Evolutionary conservation across 768 basidiomycete genomes (phyloP).

Genomic region (Russula earlei): DNA sequence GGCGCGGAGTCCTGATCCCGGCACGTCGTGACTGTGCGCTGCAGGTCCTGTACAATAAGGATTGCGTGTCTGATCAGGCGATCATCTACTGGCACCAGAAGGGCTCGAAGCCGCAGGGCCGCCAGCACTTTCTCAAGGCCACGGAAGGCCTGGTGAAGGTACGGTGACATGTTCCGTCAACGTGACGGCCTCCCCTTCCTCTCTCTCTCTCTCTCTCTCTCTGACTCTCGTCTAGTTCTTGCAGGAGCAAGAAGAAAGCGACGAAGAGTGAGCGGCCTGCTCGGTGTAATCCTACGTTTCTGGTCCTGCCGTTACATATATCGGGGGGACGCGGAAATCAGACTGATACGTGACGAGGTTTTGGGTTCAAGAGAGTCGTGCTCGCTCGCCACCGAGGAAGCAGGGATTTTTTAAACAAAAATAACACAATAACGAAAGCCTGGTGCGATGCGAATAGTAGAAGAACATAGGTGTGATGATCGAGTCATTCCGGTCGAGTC

Average conservation of each 20-base stretch:
- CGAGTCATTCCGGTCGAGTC: neutral
- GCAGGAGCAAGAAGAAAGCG: constrained; percentile 78
- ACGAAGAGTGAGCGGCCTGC: constrained; percentile 48
- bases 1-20: neutral
- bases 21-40: neutral
- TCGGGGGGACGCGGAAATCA: neutral
- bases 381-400: neutral
- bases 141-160: constrained; percentile 88
- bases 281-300: constrained; percentile 9
- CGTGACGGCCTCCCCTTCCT: no score
- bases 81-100: constrained; percentile 99
- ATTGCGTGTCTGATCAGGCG: constrained; percentile 91
- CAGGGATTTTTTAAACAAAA: neutral
- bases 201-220: neutral
- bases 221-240: constrained; percentile 49
- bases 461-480: neutral
- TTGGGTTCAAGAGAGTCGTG: neutral
- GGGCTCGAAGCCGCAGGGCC: constrained; percentile 90
- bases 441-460: no score
- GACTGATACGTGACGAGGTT: neutral
- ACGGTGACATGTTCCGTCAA: constrained; percentile 15
- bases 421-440: no score
- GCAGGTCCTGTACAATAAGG: constrained; percentile 90
- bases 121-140: constrained; percentile 88
- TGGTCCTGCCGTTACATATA: neutral